A percentile compares a stretch with the other conserved stretches of the same genome.
These are phyloP conservation scores for Neolentinus lepideus DNA, from an alignment of 1,284 basidiomycete genomes.

Conservation along the genomic window DNA sequence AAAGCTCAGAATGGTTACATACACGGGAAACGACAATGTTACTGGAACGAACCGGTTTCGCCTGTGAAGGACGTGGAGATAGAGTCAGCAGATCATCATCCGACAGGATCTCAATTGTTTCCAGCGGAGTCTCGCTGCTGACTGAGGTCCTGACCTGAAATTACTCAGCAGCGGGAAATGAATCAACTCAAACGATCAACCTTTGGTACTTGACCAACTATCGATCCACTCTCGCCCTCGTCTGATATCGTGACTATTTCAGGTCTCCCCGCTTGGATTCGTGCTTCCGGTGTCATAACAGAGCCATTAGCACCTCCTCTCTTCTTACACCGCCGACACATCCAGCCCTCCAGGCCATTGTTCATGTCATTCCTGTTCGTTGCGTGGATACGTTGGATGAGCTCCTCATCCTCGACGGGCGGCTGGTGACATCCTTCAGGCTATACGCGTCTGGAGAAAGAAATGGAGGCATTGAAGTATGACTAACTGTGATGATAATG, in stretches of 20 bases:
- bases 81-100: background rate
- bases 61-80: background rate
- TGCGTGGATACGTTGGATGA: background rate
- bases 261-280: background rate
- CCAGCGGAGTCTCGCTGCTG: background rate
- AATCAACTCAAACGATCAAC: too few relatives aligned
- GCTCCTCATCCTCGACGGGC: background rate
- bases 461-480: background rate
- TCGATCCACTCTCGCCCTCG: background rate
- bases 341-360: background rate
- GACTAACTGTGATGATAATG: slow-evolving; percentile 2
- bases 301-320: background rate
- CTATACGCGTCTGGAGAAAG: background rate
- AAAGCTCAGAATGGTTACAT: background rate
- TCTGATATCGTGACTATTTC: background rate
- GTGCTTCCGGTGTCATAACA: background rate
- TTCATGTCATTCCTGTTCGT: background rate
- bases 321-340: background rate
- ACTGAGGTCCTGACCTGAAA: background rate
- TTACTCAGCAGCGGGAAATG: background rate
- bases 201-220: too few relatives aligned
- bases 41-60: background rate
- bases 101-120: background rate
- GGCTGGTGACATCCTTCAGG: background rate
- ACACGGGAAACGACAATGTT: background rate